Conservation (phyloP, 2,329 filamentous ascomycete species). For the Claviceps sp. region DNA sequence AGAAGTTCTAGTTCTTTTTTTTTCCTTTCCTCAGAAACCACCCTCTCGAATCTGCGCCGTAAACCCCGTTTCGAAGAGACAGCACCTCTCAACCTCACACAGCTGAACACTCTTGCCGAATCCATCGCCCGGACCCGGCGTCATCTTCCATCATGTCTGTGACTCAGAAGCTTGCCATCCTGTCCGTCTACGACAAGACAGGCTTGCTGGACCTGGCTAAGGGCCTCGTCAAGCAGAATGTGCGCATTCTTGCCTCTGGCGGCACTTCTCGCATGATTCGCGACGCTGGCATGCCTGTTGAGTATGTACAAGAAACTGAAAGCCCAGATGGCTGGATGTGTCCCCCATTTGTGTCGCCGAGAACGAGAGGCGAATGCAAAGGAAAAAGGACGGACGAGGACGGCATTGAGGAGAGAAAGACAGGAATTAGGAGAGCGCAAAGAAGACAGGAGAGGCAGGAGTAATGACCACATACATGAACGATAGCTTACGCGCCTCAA, state of each 20-base stretch:
- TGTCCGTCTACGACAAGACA: constrained; percentile 98
- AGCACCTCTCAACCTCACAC: neutral
- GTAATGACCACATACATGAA: neutral
- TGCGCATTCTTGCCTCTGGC: constrained; percentile 85
- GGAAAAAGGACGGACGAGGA: neutral
- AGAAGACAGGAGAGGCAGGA: neutral
- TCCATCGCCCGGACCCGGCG: neutral
- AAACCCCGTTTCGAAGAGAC: neutral
- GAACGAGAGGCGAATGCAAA: neutral
- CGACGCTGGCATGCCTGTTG: constrained; percentile 88
- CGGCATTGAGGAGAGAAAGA: neutral
- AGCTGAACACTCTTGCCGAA: neutral
- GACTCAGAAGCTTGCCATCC: constrained; percentile 60
- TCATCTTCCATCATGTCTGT: constrained; percentile 21
- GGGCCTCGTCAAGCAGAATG: constrained; percentile 76
- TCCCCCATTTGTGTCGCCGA: too few relatives aligned
- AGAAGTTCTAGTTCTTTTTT: neutral
- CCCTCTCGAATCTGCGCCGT: neutral
- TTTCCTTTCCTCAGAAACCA: neutral
- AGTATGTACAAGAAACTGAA: constrained; percentile 41
- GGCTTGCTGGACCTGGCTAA: constrained; percentile 86
- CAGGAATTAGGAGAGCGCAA: neutral
- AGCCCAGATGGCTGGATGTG: too few relatives aligned
- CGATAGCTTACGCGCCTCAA: neutral
- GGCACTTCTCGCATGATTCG: constrained; percentile 94